phyloP scores from a whole-genome alignment of 345 rosid species.

The Pistacia vera region DNA sequence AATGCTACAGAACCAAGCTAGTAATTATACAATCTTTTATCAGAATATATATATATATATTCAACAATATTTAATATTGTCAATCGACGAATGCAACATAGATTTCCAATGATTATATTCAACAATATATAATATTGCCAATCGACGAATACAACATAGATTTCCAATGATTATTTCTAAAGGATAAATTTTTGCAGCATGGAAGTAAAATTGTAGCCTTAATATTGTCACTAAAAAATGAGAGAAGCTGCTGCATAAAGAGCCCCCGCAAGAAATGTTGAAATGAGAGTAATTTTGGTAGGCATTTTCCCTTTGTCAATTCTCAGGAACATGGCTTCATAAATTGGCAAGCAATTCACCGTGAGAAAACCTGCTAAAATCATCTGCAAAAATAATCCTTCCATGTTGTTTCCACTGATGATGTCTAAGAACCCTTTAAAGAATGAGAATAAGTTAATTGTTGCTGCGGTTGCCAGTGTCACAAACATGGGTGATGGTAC shows the following conservation, averaged over 20 bases:
- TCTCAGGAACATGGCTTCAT: constrained; percentile 61
- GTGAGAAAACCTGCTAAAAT: constrained; percentile 42
- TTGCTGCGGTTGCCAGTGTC: constrained; percentile 40
- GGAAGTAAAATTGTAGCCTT: neutral
- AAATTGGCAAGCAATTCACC: constrained; percentile 63
- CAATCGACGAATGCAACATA: neutral
- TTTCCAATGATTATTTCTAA: neutral
- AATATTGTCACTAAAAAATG: constrained; percentile 22
- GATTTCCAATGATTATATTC: neutral
- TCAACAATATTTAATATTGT: too few species aligned
- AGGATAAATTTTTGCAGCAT: neutral
- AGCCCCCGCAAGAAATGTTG: constrained; percentile 22
- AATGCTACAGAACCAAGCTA: too few species aligned
- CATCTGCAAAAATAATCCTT: constrained; percentile 39
- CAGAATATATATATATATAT: too few species aligned
- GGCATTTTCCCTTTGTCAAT: constrained; percentile 62
- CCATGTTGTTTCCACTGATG: constrained; percentile 15
- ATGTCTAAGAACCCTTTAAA: constrained; percentile 25
- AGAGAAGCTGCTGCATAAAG: constrained; percentile 33
- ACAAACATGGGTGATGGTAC: constrained; percentile 57
- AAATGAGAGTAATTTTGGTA: constrained; percentile 16
- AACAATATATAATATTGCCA: neutral
- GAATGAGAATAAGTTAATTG: constrained; percentile 51
- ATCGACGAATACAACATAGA: neutral
- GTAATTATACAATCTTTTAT: neutral